Evolutionary conservation across 2,329 filamentous ascomycete species (phyloP).

Genomic region (Pyricularia pennisetigena): DNA sequence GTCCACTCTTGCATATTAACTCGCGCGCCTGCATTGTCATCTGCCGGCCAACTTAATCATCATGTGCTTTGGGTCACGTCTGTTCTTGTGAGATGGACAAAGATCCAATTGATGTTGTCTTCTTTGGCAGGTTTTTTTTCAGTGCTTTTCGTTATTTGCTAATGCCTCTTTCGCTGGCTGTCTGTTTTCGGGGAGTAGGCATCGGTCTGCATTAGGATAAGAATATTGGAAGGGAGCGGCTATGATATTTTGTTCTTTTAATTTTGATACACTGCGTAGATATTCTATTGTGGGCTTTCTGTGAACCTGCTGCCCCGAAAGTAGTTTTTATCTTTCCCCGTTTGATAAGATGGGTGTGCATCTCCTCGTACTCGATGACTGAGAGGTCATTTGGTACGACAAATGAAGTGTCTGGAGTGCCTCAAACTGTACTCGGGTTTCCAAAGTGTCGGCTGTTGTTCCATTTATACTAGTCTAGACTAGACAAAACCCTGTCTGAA

Average conservation of each 20-base stretch:
- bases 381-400: too few relatives aligned
- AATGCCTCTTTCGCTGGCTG: not conserved
- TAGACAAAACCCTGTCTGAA: too few relatives aligned
- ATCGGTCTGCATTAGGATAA: slow-evolving; percentile 1
- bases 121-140: not conserved
- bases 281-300: not conserved
- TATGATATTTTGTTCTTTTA: not conserved
- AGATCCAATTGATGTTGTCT: not conserved
- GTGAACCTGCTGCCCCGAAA: too few relatives aligned
- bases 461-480: too few relatives aligned
- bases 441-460: too few relatives aligned
- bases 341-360: too few relatives aligned
- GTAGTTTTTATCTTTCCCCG: too few relatives aligned
- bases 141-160: not conserved
- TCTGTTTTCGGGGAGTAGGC: not conserved
- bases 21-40: not conserved
- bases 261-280: not conserved
- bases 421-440: too few relatives aligned
- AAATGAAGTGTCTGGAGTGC: too few relatives aligned
- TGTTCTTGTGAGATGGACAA: not conserved
- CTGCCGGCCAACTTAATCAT: not conserved
- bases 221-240: not conserved
- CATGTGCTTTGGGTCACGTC: not conserved
- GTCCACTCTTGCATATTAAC: not conserved
- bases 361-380: too few relatives aligned